A percentile compares a stretch with the other conserved stretches of the same genome.
Conservation (phyloP, 176 grass and related monocot species). For the Phyllostachys edulis region DNA sequence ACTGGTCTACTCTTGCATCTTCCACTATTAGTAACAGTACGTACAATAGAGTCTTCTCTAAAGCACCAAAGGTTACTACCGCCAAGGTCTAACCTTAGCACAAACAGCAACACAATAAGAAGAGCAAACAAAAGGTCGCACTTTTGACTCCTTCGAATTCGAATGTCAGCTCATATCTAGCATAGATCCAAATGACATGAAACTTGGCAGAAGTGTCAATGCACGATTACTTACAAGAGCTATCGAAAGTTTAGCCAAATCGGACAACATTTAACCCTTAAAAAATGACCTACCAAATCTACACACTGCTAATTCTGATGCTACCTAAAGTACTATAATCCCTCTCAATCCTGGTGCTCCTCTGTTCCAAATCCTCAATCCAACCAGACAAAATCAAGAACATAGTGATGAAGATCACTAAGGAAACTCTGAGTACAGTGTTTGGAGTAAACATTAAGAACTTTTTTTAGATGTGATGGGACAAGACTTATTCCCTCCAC, state of each 20-base stretch:
- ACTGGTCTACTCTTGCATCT: background rate
- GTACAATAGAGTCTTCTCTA: background rate
- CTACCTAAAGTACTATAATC: too few relatives aligned
- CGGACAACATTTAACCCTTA: background rate
- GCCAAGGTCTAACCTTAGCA: background rate
- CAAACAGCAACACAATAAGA: background rate
- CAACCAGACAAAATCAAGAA: too few relatives aligned
- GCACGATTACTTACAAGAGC: background rate
- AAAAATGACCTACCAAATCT: too few relatives aligned
- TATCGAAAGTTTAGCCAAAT: background rate
- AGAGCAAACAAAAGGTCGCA: background rate
- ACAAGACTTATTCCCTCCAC: too few relatives aligned
- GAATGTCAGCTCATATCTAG: background rate
- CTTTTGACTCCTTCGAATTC: background rate
- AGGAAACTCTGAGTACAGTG: too few relatives aligned
- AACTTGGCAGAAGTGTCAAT: background rate
- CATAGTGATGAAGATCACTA: too few relatives aligned
- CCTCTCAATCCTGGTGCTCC: too few relatives aligned
- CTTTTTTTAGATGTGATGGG: too few relatives aligned
- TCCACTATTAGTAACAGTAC: background rate
- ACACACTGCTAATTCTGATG: too few relatives aligned
- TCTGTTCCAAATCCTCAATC: too few relatives aligned
- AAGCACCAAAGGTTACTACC: background rate
- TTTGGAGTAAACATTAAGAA: too few relatives aligned
- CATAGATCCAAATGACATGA: background rate